A percentile compares a stretch with the other conserved stretches of the same genome.
phyloP scores from a whole-genome alignment of 1,284 basidiomycete species.

The Ustilago nuda region DNA sequence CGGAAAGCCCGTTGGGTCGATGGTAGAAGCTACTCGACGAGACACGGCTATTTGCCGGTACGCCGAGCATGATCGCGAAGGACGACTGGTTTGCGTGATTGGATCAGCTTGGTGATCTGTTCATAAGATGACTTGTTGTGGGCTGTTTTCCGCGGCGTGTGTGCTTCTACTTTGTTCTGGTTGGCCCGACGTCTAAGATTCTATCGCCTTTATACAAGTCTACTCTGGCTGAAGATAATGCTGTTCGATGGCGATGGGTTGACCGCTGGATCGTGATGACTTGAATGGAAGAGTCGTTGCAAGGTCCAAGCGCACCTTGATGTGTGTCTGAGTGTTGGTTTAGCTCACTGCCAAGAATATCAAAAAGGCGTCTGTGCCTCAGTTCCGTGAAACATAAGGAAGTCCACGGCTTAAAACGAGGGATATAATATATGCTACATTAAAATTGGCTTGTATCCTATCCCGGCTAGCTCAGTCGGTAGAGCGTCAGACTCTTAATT shows the following conservation, averaged over 20 bases:
- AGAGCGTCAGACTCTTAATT: conserved; percentile 69
- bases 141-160: background rate
- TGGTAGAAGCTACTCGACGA: conserved; percentile 39
- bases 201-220: background rate
- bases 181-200: background rate
- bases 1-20: conserved; percentile 25
- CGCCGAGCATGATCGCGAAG: conserved; percentile 33
- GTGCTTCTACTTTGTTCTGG: background rate
- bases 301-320: background rate
- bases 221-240: background rate
- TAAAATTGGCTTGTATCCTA: background rate
- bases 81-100: background rate
- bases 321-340: background rate
- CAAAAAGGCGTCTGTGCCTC: background rate
- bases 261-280: background rate
- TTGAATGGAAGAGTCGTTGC: background rate
- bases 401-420: no score
- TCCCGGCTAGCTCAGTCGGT: conserved; percentile 70
- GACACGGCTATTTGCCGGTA: conserved; percentile 40
- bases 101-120: background rate
- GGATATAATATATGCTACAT: background rate
- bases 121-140: background rate
- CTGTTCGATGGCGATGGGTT: background rate
- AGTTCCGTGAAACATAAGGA: background rate
- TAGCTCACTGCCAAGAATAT: background rate